These are phyloP conservation scores for Monilinia polystroma DNA, from an alignment of 2,329 filamentous ascomycete species.

Conservation along the genomic window DNA sequence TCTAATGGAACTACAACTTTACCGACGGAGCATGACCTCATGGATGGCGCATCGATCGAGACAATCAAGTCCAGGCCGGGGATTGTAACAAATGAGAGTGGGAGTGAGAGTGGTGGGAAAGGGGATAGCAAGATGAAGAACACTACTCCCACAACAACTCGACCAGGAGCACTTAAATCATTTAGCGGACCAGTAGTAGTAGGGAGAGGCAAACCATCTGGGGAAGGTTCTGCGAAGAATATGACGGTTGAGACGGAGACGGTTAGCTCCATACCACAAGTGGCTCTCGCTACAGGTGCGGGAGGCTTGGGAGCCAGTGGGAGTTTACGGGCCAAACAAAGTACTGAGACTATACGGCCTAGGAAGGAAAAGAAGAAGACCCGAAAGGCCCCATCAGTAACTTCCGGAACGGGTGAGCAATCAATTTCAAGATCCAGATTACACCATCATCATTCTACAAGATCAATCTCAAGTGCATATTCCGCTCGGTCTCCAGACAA, in stretches of 20 bases:
- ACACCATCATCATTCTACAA: constrained; percentile 43
- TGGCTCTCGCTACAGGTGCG: constrained; percentile 67
- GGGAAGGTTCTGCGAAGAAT: constrained; percentile 75
- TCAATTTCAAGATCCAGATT: constrained; percentile 40
- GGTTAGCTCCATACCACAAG: constrained; percentile 84
- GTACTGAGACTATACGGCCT: constrained; percentile 92
- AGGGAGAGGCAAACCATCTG: constrained; percentile 62
- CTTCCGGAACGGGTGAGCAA: constrained; percentile 69
- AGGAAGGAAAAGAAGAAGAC: constrained; percentile 84
- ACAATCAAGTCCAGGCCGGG: constrained; percentile 50
- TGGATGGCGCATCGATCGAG: constrained; percentile 37
- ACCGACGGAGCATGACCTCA: constrained; percentile 42
- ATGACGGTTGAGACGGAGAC: constrained; percentile 99
- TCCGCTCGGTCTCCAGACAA: constrained; percentile 28
- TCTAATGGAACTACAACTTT: constrained; percentile 48
- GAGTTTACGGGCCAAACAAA: constrained; percentile 81
- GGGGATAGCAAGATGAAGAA: constrained; percentile 44
- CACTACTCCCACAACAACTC: constrained; percentile 47
- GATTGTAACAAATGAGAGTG: constrained; percentile 52
- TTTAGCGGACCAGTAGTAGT: constrained; percentile 58
- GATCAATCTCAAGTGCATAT: constrained; percentile 29
- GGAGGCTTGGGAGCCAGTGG: constrained; percentile 63
- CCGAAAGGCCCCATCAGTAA: constrained; percentile 72
- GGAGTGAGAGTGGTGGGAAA: constrained; percentile 65
- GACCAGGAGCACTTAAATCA: constrained; percentile 61